These are phyloP conservation scores for Teratosphaeria epicoccoides DNA, from an alignment of 2,329 filamentous ascomycete genomes.

Conservation along the genomic window DNA sequence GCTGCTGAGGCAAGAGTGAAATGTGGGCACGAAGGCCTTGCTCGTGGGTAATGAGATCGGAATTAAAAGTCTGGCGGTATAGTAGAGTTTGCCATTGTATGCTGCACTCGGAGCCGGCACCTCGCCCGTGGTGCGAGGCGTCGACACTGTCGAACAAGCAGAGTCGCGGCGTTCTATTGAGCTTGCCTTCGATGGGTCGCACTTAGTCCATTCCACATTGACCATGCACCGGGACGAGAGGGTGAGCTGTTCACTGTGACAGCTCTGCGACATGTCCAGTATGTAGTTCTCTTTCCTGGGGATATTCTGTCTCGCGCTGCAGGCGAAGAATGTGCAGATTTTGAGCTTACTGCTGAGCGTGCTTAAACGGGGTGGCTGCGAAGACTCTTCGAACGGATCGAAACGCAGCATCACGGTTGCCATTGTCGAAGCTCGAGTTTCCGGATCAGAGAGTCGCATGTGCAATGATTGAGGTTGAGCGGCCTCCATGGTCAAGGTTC, in stretches of 20 bases:
- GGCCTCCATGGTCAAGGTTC: constrained; percentile 47
- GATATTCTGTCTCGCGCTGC: constrained; percentile 39
- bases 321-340: constrained; percentile 47
- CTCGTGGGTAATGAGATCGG: constrained; percentile 49
- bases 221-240: constrained; percentile 47
- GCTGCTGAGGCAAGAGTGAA: constrained; percentile 58
- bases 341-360: constrained; percentile 45
- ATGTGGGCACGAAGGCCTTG: constrained; percentile 57
- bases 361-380: constrained; percentile 43
- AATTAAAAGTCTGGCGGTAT: constrained; percentile 52
- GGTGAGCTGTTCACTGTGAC: constrained; percentile 42
- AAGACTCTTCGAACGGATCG: constrained; percentile 42
- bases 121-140: constrained; percentile 18
- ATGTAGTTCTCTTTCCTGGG: constrained; percentile 35
- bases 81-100: constrained; percentile 42
- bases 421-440: constrained; percentile 41
- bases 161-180: constrained; percentile 31
- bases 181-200: constrained; percentile 20
- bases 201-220: constrained; percentile 44
- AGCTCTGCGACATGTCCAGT: constrained; percentile 39
- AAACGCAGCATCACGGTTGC: constrained; percentile 50
- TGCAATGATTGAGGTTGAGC: constrained; percentile 48
- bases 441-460: constrained; percentile 33
- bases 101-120: constrained; percentile 27
- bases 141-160: constrained; percentile 17